These are phyloP conservation scores for Hanseniaspora guilliermondii DNA, from an alignment of 805 yeast species.

Conservation along the genomic window DNA sequence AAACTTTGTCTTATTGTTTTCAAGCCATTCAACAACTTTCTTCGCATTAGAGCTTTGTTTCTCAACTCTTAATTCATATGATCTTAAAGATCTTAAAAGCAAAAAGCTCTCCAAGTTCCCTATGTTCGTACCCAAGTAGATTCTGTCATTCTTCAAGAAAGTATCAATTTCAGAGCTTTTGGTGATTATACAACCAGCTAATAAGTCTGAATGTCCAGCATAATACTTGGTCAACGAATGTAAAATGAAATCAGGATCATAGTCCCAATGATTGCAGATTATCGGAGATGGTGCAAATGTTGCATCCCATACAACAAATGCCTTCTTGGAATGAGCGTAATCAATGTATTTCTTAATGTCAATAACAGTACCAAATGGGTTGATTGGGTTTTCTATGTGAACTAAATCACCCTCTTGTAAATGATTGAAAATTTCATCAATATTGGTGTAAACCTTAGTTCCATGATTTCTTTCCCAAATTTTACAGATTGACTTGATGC, in stretches of 20 bases:
- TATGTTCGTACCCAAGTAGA: slow-evolving; percentile 63
- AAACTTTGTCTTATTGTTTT: slow-evolving; percentile 36
- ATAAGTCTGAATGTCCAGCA: slow-evolving; percentile 89
- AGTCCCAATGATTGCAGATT: slow-evolving; percentile 62
- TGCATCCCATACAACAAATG: slow-evolving; percentile 59
- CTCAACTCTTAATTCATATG: slow-evolving; percentile 58
- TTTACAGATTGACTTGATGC: slow-evolving; percentile 59
- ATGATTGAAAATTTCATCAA: slow-evolving; percentile 40
- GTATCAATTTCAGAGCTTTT: slow-evolving; percentile 38
- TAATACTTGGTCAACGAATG: slow-evolving; percentile 90
- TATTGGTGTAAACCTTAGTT: slow-evolving; percentile 33
- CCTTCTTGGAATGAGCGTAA: slow-evolving; percentile 68
- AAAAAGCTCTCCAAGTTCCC: slow-evolving; percentile 67
- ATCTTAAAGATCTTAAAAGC: slow-evolving; percentile 66
- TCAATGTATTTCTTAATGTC: slow-evolving; percentile 54
- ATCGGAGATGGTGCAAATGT: slow-evolving; percentile 89
- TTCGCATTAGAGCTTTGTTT: slow-evolving; percentile 55
- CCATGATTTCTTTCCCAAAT: slow-evolving; percentile 52
- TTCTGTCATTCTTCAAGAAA: slow-evolving; percentile 48
- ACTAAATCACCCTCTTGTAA: slow-evolving; percentile 55
- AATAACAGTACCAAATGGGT: slow-evolving; percentile 61
- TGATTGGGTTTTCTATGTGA: slow-evolving; percentile 79
- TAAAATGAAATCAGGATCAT: slow-evolving; percentile 79
- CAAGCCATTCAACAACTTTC: slow-evolving; percentile 46
- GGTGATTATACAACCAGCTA: slow-evolving; percentile 71